Evolutionary conservation across 2,329 filamentous ascomycete species (phyloP), one percentile per base, ranked within the genome.

Genomic region (Elsinoe fawcettii): DNA sequence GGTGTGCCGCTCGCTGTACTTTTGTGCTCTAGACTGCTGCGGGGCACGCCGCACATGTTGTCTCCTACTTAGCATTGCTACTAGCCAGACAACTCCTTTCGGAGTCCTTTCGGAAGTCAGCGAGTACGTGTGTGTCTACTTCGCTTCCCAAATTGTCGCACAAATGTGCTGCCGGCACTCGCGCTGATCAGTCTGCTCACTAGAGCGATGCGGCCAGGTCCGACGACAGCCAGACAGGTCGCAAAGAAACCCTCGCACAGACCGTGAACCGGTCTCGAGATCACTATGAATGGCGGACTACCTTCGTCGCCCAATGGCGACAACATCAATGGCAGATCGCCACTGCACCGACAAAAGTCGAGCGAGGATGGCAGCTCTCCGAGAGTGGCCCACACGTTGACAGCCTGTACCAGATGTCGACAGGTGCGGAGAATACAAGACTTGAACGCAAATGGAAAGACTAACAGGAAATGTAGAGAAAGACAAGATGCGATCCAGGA

Each of bases 401-500:
- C 87, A 51, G 88, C 88, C 20, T 91, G 87, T 67, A 89, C 85
- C 67, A 83, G 87, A 61, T 92, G 87, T 72, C 82, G 87, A 69
- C 85, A 88, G 78, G 87, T 89, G 74, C 41, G 41, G 69, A 78
- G 71, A 30, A 57, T 11, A 49, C 54, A 54, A 34, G 23, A 41
- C 12, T 14, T 56, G 37, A 37, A 9, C 12, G 22, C 9, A n/a
- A 23, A 43, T n/a, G 12, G 20, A 53, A 53, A 18, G 41, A 53
- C 60, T 61, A 58, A 62, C 32, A 51, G 47, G n/a, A 36, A 30
- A 51, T 58, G 59, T 68, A 95, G 91, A 85, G 92, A 66, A 99
- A 99, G 78, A 97, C 92, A 36, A 81, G 90, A 77, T 99, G 93
- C 76, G 93, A 97, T 73, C 88, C 93, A 3, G 88, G 88, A 12